A percentile compares a stretch with the other conserved stretches of the same genome.
These are phyloP conservation scores for Trichoderma harzianum DNA, from an alignment of 2,329 filamentous ascomycete species.

Conservation along the genomic window DNA sequence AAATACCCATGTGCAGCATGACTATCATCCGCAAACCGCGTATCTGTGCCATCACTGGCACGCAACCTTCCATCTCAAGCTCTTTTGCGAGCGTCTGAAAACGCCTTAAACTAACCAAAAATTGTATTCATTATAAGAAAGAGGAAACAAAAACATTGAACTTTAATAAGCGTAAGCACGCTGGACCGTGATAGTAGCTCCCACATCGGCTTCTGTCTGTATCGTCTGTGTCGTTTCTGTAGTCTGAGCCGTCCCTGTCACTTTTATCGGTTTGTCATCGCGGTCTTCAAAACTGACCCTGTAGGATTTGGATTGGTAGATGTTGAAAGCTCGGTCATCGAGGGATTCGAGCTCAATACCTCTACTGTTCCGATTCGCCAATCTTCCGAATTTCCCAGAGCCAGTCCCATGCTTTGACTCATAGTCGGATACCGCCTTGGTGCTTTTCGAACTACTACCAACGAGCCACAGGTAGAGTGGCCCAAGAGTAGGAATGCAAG, in stretches of 20 bases:
- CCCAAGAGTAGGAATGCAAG: not conserved
- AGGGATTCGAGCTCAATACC: not conserved
- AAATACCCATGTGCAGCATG: not conserved
- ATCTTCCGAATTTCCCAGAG: not conserved
- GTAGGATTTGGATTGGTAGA: not conserved
- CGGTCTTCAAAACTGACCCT: not conserved
- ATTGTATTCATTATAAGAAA: not conserved
- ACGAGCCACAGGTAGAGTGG: not conserved
- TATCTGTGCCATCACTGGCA: not conserved
- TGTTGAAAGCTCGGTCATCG: not conserved
- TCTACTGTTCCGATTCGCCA: not conserved
- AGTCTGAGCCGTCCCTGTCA: not conserved
- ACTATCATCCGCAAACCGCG: not conserved
- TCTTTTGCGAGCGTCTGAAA: not conserved
- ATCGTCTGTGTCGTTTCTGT: not conserved
- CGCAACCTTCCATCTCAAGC: not conserved
- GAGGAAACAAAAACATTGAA: not conserved
- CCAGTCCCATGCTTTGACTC: not conserved
- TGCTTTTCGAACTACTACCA: not conserved
- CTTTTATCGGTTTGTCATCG: not conserved
- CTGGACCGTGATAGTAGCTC: not conserved
- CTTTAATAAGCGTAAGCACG: not conserved
- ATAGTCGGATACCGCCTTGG: not conserved
- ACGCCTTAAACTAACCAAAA: not conserved
- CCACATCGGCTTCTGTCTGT: not conserved